Evolutionary conservation across 371 early-diverging fungal genomes (phyloP).

Genomic region (Mucor racemosus): DNA sequence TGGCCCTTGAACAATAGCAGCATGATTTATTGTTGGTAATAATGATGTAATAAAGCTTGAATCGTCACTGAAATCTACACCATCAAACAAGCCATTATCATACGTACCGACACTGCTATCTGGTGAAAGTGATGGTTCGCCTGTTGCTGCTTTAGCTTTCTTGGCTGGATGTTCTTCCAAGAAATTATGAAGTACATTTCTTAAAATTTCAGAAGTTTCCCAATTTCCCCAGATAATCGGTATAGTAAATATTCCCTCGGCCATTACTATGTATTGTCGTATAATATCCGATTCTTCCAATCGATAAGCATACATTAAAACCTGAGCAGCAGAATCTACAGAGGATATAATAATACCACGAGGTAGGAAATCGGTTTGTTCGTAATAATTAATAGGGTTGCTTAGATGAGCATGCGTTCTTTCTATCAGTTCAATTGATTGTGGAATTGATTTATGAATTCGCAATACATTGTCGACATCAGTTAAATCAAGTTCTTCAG

Average conservation of each 20-base stretch:
- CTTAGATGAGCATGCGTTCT: constrained; percentile 1
- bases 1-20: not conserved
- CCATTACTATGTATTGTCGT: constrained; percentile 19
- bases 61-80: not conserved
- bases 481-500: constrained; percentile 14
- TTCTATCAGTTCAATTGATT: constrained; percentile 3
- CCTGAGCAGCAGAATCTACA: constrained; percentile 16
- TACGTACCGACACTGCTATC: not conserved
- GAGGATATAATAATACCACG: constrained; percentile 16
- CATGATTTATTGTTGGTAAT: not conserved
- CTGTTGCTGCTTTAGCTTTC: not conserved
- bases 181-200: constrained; percentile 5
- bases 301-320: constrained; percentile 24
- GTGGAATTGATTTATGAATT: constrained; percentile 4
- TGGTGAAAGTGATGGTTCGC: not conserved
- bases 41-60: constrained; percentile 5
- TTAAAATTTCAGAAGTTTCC: constrained; percentile 9
- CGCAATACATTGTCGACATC: constrained; percentile 12
- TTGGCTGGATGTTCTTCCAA: not conserved
- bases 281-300: constrained; percentile 1
- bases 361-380: constrained; percentile 13
- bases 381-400: constrained; percentile 12
- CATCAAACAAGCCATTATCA: not conserved
- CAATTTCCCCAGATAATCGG: constrained; percentile 17
- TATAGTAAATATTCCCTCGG: constrained; percentile 3